A percentile compares a stretch with the other conserved stretches of the same genome.
phyloP scores from a whole-genome alignment of 2,329 filamentous ascomycete genomes.

The Geosmithia morbida region DNA sequence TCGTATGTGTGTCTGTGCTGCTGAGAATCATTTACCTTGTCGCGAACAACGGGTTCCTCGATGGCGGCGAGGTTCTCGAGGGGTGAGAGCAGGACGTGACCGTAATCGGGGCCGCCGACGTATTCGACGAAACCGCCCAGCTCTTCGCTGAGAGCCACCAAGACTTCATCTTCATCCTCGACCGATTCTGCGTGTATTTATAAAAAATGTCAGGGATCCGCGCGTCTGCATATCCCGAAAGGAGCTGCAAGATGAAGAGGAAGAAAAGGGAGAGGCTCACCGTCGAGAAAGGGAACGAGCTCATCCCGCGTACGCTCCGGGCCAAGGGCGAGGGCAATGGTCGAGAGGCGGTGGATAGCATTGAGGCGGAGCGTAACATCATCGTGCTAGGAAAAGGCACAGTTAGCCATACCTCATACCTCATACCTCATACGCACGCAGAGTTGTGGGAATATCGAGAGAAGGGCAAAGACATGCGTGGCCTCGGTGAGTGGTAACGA shows the following conservation, averaged over 20 bases:
- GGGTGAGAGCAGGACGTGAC: slow-evolving; percentile 90
- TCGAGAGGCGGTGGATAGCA: slow-evolving; percentile 94
- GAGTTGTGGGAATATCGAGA: background rate
- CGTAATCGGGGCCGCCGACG: slow-evolving; percentile 85
- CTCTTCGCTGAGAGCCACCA: slow-evolving; percentile 94
- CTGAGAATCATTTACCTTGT: slow-evolving; percentile 54
- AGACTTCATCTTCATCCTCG: slow-evolving; percentile 96
- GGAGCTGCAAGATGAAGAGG: slow-evolving; percentile 3
- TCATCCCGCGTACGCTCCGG: slow-evolving; percentile 95
- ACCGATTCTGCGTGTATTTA: slow-evolving; percentile 61
- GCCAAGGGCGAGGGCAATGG: slow-evolving; percentile 90
- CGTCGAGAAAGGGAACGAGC: slow-evolving; percentile 96
- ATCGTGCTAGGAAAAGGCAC: slow-evolving; percentile 50
- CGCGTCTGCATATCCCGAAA: background rate
- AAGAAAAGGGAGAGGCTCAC: slow-evolving; percentile 38
- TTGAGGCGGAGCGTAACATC: slow-evolving; percentile 96
- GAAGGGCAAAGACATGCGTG: slow-evolving; percentile 2
- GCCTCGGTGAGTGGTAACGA: background rate
- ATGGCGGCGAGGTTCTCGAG: slow-evolving; percentile 97
- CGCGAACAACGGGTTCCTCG: slow-evolving; percentile 91
- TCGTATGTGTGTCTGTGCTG: background rate
- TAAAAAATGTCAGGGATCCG: background rate
- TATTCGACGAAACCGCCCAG: slow-evolving; percentile 95
- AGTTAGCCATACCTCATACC: background rate
- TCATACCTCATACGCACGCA: background rate